Evolutionary conservation across 148 eudicot genomes (phyloP).

Genomic region (Rhododendron ovatum): DNA sequence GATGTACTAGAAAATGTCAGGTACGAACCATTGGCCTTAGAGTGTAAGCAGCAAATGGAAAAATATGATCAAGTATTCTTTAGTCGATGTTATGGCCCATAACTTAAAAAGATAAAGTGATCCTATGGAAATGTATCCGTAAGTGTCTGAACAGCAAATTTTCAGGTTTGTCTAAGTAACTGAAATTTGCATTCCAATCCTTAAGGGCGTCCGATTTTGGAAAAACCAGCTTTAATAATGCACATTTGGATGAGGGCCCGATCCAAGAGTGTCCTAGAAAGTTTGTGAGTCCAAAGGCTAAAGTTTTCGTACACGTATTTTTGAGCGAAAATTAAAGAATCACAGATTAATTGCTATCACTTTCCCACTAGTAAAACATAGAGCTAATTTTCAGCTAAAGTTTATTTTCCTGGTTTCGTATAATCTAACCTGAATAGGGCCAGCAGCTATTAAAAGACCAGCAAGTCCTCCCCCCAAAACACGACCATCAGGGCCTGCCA

Average conservation of each 20-base stretch:
- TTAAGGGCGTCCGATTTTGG: background rate
- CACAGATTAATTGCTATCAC: background rate
- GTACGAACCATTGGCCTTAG: background rate
- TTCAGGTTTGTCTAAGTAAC: background rate
- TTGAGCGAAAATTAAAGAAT: background rate
- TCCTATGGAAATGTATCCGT: background rate
- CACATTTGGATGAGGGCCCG: background rate
- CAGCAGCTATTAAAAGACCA: constrained; percentile 80
- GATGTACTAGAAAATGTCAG: constrained; percentile 10
- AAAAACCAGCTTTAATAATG: background rate
- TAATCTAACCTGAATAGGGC: constrained; percentile 74
- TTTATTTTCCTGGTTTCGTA: background rate
- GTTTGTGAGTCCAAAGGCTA: background rate
- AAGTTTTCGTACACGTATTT: background rate
- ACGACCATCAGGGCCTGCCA: constrained; percentile 87
- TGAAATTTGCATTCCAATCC: background rate
- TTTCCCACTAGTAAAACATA: background rate
- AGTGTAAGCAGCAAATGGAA: background rate
- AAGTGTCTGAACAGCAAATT: background rate
- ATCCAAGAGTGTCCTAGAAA: background rate
- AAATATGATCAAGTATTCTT: background rate
- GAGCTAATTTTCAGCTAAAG: background rate
- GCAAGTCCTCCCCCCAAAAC: constrained; percentile 89
- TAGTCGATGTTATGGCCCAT: background rate
- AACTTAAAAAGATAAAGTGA: background rate